Evolutionary conservation across 345 rosid genomes (phyloP), one percentile per base, ranked within the genome.

Genomic region (Eucalyptus caleyi): DNA sequence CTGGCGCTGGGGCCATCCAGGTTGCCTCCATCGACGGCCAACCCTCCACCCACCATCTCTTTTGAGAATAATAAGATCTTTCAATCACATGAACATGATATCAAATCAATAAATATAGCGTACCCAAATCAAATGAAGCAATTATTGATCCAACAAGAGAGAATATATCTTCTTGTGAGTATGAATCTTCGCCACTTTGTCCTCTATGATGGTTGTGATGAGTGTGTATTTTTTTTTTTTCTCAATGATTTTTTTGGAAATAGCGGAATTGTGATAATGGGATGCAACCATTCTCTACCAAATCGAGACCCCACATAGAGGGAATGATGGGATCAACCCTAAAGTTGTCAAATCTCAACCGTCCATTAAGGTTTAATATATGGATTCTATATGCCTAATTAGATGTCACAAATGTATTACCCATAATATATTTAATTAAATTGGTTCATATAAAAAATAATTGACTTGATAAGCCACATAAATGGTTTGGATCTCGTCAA

Each of bases 31-130:
- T 91, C 88, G 87, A 87, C 90, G 53, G 92, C 93, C 45, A 51
- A 88, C 88, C 93, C 93, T 87, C 96, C 97, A 1, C 88, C 92
- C 50, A 94, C 90, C 97, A 95, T 96, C 86, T 53, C 24, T 53
- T 11, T 16, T 27, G 15, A 62, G 34, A 62, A 2, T 62, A 62
- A 62, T 12, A 60, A 30, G 5, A 27, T 60, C 16, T 60, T 60
- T 27, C 32, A 60, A 23, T 56, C 32, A 12, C 69, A 60, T 30
- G 3, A 60, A 27, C 16, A 30, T 62, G 8, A 62, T 6, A 30
- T 62, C 18, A 27, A 62, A 27, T 62, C 2, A 11, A 62, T 6
- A 6, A 62, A 6, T 30, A 62, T 13, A 62, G 4, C 0, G 5
- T 27, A 62, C 34, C 32, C 9, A 0, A 62, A 62, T 62, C 9